Base-by-base conservation (phyloP, 2,329 filamentous ascomycete species). In the Pseudogymnoascus sp. region DNA sequence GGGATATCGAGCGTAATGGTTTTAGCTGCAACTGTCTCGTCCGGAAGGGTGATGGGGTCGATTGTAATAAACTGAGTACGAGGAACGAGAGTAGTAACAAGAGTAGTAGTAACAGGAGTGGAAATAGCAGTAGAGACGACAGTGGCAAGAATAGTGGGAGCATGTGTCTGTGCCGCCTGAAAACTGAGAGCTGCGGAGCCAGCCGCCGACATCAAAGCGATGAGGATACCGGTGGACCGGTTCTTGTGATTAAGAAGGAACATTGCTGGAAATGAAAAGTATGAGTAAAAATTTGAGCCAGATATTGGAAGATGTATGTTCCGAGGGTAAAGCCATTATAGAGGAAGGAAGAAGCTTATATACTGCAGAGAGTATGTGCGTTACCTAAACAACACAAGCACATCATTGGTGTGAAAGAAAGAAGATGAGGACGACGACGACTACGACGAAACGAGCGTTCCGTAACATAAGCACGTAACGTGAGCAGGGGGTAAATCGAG, bases 1-100 rank as follows among this genome's bases (percentile, higher is more conserved):
- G 75, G 76, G 1, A 75, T 78, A 31, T 74, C 71, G 3, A 64
- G 73, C 2, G 75, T 70, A 14, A 73, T 66, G 0, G 70, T 74
- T 16, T 69, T 68, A 16, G 72, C 64, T 2, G 54, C 66, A 62
- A 73, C 68, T n/a, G 73, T 74, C 7, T 71, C 60, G 7, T 72
- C 73, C 0, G 67, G 60, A 8, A 73, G 69, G 13, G 67, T 72
- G 66, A 76, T 66, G 63, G 70, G 63, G 6, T 74, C 61, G 1
- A 74, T 75, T 6, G 70, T 71, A 21, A 71, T 69, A 65, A 75
- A 76, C 28, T 62, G n/a, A 31, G 51, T 34, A 57, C 51, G 51
- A 19, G 51, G n/a, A 57, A 34, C 28, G 25, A 57, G 10, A 34
- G 51, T 21, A 34, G 25, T 21, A 34, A 57, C n/a, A 57, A 57